These are phyloP conservation scores for Colletotrichum lupini DNA, from an alignment of 2,329 filamentous ascomycete species.

Conservation along the genomic window DNA sequence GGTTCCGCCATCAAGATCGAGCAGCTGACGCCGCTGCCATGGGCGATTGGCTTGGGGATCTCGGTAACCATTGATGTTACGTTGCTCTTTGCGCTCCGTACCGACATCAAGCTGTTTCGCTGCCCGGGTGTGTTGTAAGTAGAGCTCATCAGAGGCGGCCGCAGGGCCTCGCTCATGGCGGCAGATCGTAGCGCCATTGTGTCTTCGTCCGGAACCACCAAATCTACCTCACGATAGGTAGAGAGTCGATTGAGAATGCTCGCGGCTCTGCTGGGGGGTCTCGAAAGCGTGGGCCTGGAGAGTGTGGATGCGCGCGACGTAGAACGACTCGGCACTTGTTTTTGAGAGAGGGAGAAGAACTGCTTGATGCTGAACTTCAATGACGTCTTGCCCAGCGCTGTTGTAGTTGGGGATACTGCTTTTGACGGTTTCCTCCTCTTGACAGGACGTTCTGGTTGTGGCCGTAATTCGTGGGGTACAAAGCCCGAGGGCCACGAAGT, in stretches of 20 bases:
- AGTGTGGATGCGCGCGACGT: slow-evolving; percentile 27
- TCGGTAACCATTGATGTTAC: slow-evolving; percentile 64
- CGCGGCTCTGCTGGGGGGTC: slow-evolving; percentile 29
- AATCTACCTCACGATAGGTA: slow-evolving; percentile 24
- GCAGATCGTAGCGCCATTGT: slow-evolving; percentile 37
- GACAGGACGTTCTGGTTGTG: slow-evolving; percentile 49
- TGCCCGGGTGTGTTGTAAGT: slow-evolving; percentile 45
- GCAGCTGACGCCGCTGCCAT: slow-evolving; percentile 79
- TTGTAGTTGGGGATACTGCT: slow-evolving; percentile 24
- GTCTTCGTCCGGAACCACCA: slow-evolving; percentile 33
- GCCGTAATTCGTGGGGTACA: slow-evolving; percentile 57
- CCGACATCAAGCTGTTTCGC: slow-evolving; percentile 63
- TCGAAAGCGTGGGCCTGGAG: slow-evolving; percentile 14
- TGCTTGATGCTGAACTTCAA: slow-evolving; percentile 33
- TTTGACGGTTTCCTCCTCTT: slow-evolving; percentile 41
- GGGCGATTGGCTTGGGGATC: slow-evolving; percentile 79
- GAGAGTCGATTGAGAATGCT: slow-evolving; percentile 30
- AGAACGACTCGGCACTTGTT: slow-evolving; percentile 28
- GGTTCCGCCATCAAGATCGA: slow-evolving; percentile 82
- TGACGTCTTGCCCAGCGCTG: slow-evolving; percentile 33
- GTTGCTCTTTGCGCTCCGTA: slow-evolving; percentile 61
- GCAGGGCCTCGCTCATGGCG: slow-evolving; percentile 30
- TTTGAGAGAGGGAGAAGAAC: slow-evolving; percentile 30
- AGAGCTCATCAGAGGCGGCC: slow-evolving; percentile 33
- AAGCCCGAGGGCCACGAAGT: slow-evolving; percentile 55